These are phyloP conservation scores for Cardamine chenopodiifolia DNA, from an alignment of 345 rosid species.

Conservation along the genomic window DNA sequence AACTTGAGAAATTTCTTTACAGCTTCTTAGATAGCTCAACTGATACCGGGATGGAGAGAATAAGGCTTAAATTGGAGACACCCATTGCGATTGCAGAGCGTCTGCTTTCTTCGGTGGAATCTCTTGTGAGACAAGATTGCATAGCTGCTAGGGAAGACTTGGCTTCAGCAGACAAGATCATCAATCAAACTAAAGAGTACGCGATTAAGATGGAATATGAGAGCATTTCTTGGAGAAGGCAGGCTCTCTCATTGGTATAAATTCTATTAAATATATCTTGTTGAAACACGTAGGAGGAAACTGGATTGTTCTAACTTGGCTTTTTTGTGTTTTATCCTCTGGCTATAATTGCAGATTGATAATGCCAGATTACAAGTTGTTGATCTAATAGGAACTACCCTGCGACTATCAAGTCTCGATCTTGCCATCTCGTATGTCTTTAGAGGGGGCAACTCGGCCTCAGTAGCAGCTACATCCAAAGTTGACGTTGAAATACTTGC, in stretches of 20 bases:
- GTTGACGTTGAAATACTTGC: constrained; percentile 70
- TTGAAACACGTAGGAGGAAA: constrained; percentile 28
- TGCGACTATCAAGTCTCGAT: constrained; percentile 81
- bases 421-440: constrained; percentile 61
- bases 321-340: constrained; percentile 35
- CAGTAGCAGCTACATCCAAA: constrained; percentile 59
- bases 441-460: constrained; percentile 58
- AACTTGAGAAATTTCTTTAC: constrained; percentile 71
- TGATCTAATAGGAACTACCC: constrained; percentile 74
- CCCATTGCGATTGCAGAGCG: constrained; percentile 83
- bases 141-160: constrained; percentile 67
- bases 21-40: constrained; percentile 88
- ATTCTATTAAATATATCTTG: constrained; percentile 25
- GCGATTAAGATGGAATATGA: constrained; percentile 69
- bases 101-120: constrained; percentile 68
- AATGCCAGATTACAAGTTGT: constrained; percentile 63
- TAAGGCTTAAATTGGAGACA: constrained; percentile 91
- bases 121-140: constrained; percentile 60
- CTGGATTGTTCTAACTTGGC: constrained; percentile 1
- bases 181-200: constrained; percentile 62
- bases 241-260: constrained; percentile 64
- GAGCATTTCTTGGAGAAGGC: constrained; percentile 79
- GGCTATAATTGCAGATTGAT: constrained; percentile 63
- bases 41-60: constrained; percentile 74
- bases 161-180: constrained; percentile 53